Base-by-base conservation (phyloP, 257 asterid species). In the Verbena officinalis region DNA sequence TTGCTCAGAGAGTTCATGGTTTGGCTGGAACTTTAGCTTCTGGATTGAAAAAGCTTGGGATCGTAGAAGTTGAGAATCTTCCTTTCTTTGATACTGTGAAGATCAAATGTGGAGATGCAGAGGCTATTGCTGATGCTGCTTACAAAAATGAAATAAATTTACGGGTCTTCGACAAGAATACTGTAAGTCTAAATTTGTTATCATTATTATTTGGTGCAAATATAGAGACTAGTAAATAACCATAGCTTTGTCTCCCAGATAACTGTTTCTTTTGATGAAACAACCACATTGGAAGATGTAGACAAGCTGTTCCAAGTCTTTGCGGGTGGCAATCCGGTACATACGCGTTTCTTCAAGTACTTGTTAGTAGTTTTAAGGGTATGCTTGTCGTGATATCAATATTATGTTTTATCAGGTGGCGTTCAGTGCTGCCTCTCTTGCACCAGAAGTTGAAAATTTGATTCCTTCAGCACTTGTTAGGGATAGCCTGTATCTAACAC, bases 1-100 rank as follows among this genome's bases (percentile, higher is more conserved):
- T 90, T 64, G 91, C 89, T 59, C 80, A 83, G 72, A 81, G 97
- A 73, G 97, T 90, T 72, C 96, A 90, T 59, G 95, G 95, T 73
- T 90, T 90, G 64, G 96, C 97, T 40, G 95, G 82, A 22, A 62
- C 76, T 15, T 78, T 90, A 31, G 88, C 95, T 59, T 77, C 83
- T 64, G 97, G 97, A 42, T 54, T 87, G 65, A 80, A 85, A 76
- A 87, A 83, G 71, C 90, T 90, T 3, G 96, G 97, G 67, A 83
- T 88, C 2, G 95, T 84, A 23, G 92, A 87, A 80, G 90, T 87
- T 66, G 90, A 87, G 78, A 72, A 61, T 42, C 89, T 90, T 78
- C 95, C 97, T 1, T 90, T 87, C 77, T 90, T 90, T 59, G 97
- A 90, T 66, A 90, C 97, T 0, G 95, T 90, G 74, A 90, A 90